phyloP scores from a whole-genome alignment of 1,139 yeast species.

The Blastobotrys petasosporus region DNA sequence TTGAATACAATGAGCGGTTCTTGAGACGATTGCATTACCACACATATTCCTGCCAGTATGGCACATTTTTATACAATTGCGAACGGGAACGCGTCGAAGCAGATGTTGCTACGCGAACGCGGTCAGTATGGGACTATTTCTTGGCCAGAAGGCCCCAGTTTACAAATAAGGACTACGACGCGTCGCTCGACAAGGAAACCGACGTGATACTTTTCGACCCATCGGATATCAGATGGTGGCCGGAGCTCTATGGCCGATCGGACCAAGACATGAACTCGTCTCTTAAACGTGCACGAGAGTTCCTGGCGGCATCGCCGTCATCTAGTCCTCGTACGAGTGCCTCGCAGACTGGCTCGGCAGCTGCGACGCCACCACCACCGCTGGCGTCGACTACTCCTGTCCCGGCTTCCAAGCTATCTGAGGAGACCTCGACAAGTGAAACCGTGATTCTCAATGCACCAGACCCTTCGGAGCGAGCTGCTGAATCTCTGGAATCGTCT shows the following conservation, averaged over 20 bases:
- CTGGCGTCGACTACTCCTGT: too few relatives aligned
- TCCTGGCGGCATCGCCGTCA: too few relatives aligned
- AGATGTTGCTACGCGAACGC: constrained; percentile 45
- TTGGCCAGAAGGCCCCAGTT: constrained; percentile 70
- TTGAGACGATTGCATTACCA: constrained; percentile 80
- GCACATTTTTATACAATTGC: constrained; percentile 73
- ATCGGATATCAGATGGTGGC: constrained; percentile 79
- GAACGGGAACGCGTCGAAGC: constrained; percentile 55
- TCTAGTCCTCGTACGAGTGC: too few relatives aligned
- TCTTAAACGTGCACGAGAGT: neutral
- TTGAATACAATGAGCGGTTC: constrained; percentile 87
- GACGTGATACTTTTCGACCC: constrained; percentile 61
- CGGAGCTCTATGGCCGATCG: constrained; percentile 68
- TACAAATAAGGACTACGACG: constrained; percentile 44
- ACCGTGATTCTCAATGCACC: too few relatives aligned
- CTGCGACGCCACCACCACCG: too few relatives aligned
- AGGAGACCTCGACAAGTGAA: too few relatives aligned
- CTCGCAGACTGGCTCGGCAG: too few relatives aligned
- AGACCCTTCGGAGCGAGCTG: too few relatives aligned
- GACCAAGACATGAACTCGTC: constrained; percentile 68
- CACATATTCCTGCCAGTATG: constrained; percentile 89
- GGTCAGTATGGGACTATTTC: constrained; percentile 93
- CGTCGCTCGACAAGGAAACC: constrained; percentile 22
- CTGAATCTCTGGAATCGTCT: too few relatives aligned
- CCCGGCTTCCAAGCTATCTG: too few relatives aligned